Evolutionary conservation across 2,329 filamentous ascomycete genomes (phyloP), one percentile per base, ranked within the genome.

Genomic region (Microascus cirrosus): DNA sequence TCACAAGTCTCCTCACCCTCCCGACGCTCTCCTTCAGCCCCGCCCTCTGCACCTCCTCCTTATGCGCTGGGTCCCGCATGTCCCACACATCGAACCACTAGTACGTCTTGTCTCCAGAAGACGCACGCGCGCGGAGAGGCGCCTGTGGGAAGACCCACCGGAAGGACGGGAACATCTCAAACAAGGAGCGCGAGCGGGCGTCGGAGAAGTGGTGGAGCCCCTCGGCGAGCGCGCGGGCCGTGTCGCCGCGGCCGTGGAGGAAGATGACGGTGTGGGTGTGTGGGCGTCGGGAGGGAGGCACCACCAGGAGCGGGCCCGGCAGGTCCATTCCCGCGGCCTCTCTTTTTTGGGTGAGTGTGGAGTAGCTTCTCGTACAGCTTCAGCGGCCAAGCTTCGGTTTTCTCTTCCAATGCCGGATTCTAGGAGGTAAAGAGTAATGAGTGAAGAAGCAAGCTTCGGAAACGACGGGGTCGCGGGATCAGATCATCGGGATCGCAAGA

Each of bases 71-170:
- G 58, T 75, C 66, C n/a, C 66, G 62, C 1, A 73, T 66, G 56
- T 76, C 74, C 68, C 71, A 76, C 36, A 79, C 69, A 63, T 81
- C 77, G 63, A 80, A 81, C 78, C 77, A 81, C 62, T 78, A 75
- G 13, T 72, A 68, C 58, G 36, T 52, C 22, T 32, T 20, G 36
- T 7, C 10, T 59, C 61, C n/a, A 22, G 45, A 50, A 54, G 65
- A 4, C 28, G 34, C 20, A 2, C 24, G n/a, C 5, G 24, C 45
- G 45, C 45, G 63, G 42, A 65, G 25, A 12, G 71, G 70, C 2
- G 77, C 74, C 56, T 72, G 70, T 7, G 77, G 76, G 57, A 80
- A 80, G 7, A 80, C 74, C 73, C 75, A 80, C 57, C 73, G 71
- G 62, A 78, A 70, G 5, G 71, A 70, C 4, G 77, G 76, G 39